Evolutionary conservation across 1,284 basidiomycete genomes (phyloP).

Genomic region (Cystobasidium sp.): DNA sequence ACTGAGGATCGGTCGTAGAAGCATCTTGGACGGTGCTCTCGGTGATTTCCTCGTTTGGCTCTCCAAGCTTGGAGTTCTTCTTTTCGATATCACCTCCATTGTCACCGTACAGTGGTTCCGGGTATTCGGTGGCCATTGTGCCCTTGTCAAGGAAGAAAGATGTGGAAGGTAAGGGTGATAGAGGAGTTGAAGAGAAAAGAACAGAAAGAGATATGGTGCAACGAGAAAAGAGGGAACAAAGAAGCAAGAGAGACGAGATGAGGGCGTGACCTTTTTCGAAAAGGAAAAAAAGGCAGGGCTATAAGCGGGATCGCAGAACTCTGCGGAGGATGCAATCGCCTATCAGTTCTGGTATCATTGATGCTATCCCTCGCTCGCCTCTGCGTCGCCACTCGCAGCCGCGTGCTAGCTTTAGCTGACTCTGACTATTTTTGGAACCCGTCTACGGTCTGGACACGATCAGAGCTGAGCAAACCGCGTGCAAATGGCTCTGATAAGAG

Average conservation of each 20-base stretch:
- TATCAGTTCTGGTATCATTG: neutral
- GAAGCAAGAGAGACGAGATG: constrained; percentile 1
- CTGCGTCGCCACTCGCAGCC: neutral
- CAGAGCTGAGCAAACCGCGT: neutral
- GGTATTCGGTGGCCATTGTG: constrained; percentile 30
- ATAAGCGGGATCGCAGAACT: neutral
- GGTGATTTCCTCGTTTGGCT: constrained; percentile 19
- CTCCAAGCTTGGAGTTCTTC: constrained; percentile 27
- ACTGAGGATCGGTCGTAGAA: constrained; percentile 36
- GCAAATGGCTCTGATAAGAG: neutral
- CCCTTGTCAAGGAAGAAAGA: neutral
- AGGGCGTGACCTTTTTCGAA: neutral
- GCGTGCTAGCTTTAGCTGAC: neutral
- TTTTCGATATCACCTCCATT: constrained; percentile 26
- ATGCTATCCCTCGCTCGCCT: neutral
- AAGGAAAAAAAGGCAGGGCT: constrained; percentile 7
- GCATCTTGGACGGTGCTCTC: constrained; percentile 24
- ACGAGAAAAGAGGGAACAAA: neutral
- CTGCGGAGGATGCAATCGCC: neutral
- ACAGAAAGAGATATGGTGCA: constrained; percentile 2
- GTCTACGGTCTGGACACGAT: constrained; percentile 11
- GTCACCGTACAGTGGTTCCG: constrained; percentile 2
- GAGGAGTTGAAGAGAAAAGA: constrained; percentile 5
- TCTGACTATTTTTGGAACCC: neutral
- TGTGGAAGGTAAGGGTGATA: neutral